These are phyloP conservation scores for Lablab purpureus DNA, from an alignment of 306 rosid genomes.

Conservation along the genomic window DNA sequence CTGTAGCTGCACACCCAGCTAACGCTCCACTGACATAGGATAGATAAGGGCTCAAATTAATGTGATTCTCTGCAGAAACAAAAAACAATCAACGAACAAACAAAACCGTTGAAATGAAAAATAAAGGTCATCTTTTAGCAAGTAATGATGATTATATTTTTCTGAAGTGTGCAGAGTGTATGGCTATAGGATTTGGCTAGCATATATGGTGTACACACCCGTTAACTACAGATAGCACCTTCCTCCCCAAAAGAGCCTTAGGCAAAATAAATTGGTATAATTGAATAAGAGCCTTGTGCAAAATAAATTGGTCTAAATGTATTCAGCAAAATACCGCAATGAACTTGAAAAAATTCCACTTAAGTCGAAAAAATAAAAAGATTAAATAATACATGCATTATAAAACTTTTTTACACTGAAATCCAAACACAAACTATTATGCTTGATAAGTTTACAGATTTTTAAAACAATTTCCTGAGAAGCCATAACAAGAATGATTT, in stretches of 20 bases:
- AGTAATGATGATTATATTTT: neutral
- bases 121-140: neutral
- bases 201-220: neutral
- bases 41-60: constrained; percentile 77
- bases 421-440: too few relatives aligned
- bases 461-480: neutral
- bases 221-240: constrained; percentile 19
- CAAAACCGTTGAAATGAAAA: constrained; percentile 26
- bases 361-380: neutral
- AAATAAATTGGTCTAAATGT: neutral
- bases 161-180: neutral
- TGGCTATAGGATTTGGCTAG: neutral
- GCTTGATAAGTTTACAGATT: neutral
- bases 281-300: neutral
- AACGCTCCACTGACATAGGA: constrained; percentile 90
- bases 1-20: constrained; percentile 95
- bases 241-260: neutral
- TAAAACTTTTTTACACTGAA: neutral
- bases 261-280: neutral
- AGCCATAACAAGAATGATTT: neutral
- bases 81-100: constrained; percentile 36
- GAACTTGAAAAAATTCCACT: constrained; percentile 14
- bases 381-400: neutral
- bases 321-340: neutral
- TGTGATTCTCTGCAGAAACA: constrained; percentile 83